phyloP scores from a whole-genome alignment of 768 basidiomycete genomes.

The Amanita brunnescens region DNA sequence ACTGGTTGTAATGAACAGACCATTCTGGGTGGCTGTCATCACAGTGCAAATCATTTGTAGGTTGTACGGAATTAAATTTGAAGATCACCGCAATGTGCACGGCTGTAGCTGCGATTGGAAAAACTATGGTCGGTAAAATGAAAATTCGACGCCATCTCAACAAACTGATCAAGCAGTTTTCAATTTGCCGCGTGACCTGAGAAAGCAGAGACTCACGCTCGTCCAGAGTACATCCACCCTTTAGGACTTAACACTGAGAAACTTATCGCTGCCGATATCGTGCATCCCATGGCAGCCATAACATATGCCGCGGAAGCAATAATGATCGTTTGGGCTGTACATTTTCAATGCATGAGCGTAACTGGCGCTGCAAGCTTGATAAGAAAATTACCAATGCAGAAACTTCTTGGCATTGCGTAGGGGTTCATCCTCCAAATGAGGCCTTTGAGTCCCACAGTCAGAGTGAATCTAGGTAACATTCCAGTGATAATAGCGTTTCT shows the following conservation, averaged over 20 bases:
- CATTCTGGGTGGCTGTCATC: conserved; percentile 51
- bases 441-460: conserved; percentile 29
- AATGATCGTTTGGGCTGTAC: conserved; percentile 33
- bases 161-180: conserved; percentile 22
- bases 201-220: conserved; percentile 5
- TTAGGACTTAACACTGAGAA: conserved; percentile 32
- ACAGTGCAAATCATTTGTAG: conserved; percentile 46
- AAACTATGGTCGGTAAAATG: conserved; percentile 33
- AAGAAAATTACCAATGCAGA: conserved; percentile 43
- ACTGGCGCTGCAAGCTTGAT: background rate
- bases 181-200: conserved; percentile 6
- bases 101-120: conserved; percentile 38
- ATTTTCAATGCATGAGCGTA: background rate
- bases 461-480: background rate
- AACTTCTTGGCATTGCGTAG: conserved; percentile 43
- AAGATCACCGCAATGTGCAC: conserved; percentile 36
- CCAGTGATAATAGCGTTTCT: conserved; percentile 9
- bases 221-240: conserved; percentile 20
- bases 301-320: conserved; percentile 35
- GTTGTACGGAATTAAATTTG: conserved; percentile 34
- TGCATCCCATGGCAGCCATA: conserved; percentile 33
- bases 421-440: conserved; percentile 61
- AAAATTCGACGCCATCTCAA: conserved; percentile 42
- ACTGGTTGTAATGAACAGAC: conserved; percentile 21
- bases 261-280: conserved; percentile 37